Evolutionary conservation across 208 protist species (phyloP).

Genomic region (Wallacemonas sp.): DNA sequence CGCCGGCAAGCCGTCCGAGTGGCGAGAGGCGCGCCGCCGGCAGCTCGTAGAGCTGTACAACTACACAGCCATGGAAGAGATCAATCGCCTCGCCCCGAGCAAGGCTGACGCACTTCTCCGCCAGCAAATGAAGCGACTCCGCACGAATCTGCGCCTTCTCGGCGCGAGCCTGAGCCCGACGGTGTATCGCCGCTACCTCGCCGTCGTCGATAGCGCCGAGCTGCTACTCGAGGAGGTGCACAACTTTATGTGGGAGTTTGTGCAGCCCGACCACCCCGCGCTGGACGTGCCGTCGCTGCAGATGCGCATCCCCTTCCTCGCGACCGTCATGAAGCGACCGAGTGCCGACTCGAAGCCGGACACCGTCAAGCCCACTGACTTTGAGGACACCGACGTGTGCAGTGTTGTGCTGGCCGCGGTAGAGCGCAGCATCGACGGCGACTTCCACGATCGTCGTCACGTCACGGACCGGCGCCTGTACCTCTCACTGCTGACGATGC

Average conservation of each 20-base stretch:
- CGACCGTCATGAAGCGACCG: conserved; percentile 66
- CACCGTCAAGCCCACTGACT: conserved; percentile 41
- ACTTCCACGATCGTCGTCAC: conserved; percentile 58
- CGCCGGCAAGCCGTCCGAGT: conserved; percentile 64
- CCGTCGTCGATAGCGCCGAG: conserved; percentile 44
- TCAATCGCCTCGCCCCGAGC: conserved; percentile 61
- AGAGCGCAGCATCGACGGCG: conserved; percentile 65
- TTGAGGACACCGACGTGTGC: conserved; percentile 83
- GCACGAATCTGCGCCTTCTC: conserved; percentile 67
- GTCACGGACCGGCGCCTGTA: conserved; percentile 73
- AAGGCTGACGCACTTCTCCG: conserved; percentile 58
- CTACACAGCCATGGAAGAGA: conserved; percentile 67
- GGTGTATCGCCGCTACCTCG: conserved; percentile 74
- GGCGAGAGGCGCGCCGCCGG: conserved; percentile 77
- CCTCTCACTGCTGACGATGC: conserved; percentile 75
- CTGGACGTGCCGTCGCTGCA: conserved; percentile 69
- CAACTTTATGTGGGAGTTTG: conserved; percentile 88
- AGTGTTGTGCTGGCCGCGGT: conserved; percentile 73
- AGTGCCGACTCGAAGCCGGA: not conserved
- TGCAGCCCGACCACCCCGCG: conserved; percentile 64
- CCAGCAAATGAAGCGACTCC: conserved; percentile 63
- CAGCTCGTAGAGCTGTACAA: conserved; percentile 88
- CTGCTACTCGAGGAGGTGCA: conserved; percentile 70
- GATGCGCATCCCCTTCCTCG: conserved; percentile 76
- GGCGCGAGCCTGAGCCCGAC: conserved; percentile 57